These are phyloP conservation scores for Talaromyces trachyspermus DNA, from an alignment of 495 filamentous ascomycete genomes.

Conservation along the genomic window DNA sequence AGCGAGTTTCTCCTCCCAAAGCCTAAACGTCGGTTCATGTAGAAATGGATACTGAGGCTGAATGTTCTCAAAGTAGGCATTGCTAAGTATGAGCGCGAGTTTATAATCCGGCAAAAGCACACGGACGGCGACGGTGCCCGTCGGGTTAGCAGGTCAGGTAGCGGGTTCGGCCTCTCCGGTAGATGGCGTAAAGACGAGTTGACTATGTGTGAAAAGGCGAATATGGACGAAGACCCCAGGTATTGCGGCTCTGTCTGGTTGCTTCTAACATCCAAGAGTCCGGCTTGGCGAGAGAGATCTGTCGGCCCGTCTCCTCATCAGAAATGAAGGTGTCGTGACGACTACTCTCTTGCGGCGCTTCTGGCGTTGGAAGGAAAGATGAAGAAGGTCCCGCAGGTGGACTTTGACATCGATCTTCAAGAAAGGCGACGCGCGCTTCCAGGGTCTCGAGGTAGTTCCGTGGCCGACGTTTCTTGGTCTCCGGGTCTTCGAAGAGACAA, in stretches of 20 bases:
- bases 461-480: slow-evolving; percentile 10
- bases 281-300: neutral
- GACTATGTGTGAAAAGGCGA: slow-evolving; percentile 6
- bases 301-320: neutral
- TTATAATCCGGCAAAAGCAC: slow-evolving; percentile 7
- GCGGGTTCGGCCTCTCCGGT: neutral
- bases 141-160: neutral
- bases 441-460: slow-evolving; percentile 13
- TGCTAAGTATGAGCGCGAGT: slow-evolving; percentile 2
- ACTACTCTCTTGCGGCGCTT: neutral
- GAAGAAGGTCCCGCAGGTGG: neutral
- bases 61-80: slow-evolving; percentile 15
- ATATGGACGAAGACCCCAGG: slow-evolving; percentile 7
- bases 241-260: neutral
- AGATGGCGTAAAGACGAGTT: slow-evolving; percentile 6
- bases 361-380: neutral
- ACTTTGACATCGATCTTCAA: slow-evolving; percentile 7
- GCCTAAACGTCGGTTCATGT: slow-evolving; percentile 14
- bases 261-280: neutral
- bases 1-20: neutral
- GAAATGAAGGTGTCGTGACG: neutral
- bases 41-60: slow-evolving; percentile 17
- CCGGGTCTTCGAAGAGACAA: slow-evolving; percentile 14
- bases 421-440: slow-evolving; percentile 10
- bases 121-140: slow-evolving; percentile 1